Base-by-base conservation (phyloP, 2,329 filamentous ascomycete species). In the Clonostachys solani region DNA sequence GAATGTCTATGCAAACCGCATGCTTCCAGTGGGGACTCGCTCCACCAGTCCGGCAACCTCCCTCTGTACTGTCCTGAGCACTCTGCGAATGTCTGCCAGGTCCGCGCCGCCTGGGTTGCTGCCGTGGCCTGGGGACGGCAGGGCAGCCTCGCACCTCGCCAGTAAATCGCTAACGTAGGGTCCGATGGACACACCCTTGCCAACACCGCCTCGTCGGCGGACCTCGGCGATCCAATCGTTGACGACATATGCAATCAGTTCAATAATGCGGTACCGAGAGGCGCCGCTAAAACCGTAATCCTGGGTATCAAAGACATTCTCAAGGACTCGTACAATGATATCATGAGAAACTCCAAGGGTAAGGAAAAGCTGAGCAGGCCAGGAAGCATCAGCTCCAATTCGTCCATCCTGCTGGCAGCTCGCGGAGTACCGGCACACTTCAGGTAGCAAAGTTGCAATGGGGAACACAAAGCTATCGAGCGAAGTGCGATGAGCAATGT, bases 391-490 rank as follows among this genome's bases (percentile, higher is more conserved):
- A 4, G 80, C 80, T 1, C 75, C 74, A 42, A 81, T 78, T 8
- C 75, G 76, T 2, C 71, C 72, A 53, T 84, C 80, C 55, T 83
- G 80, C 46, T 77, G 73, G 50, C 79, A 70, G 48, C 79, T 76
- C 35, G 81, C 64, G 1, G 81, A 76, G 55, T 86, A 87, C 18
- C 73, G 73, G 62, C 84, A 85, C 8, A 87, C 65, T 50, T 84
- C 73, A 1, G 80, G 80, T 12, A 87, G 71, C 1, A 87, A 70
- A 2, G 74, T 72, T 47, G 75, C 68, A 8, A 86, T 77, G 0
- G 81, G 82, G 66, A 87, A 87, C 47, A 86, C 80, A 52, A 82
- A 78, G 59, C 83, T 83, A 60, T 84, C 83, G 18, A 82, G 74
- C 10, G 78, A 79, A 15, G 83, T 81, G 40, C 81, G 78, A 57